Conservation (phyloP, 148 eudicot species). For the Euryodendron excelsum region DNA sequence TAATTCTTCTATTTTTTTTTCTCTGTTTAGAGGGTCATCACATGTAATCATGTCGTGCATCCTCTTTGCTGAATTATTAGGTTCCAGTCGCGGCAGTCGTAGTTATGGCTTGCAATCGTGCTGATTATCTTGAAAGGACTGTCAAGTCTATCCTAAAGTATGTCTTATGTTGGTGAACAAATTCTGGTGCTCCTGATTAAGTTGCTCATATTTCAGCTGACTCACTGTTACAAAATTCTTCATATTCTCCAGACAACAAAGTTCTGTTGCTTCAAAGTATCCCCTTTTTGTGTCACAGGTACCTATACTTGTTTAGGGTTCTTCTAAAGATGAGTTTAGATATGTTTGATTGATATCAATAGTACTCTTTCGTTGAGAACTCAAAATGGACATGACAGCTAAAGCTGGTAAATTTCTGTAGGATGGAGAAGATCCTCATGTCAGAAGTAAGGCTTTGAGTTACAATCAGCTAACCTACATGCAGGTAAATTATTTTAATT, state of each 20-base stretch:
- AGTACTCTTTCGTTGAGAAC: neutral
- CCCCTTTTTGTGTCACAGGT: slow-evolving; percentile 97
- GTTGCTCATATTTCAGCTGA: slow-evolving; percentile 16
- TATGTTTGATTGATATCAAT: neutral
- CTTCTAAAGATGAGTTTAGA: neutral
- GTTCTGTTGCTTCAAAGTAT: slow-evolving; percentile 53
- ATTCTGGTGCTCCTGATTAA: neutral
- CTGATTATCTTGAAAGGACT: slow-evolving; percentile 93
- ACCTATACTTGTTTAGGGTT: neutral
- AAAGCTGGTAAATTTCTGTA: slow-evolving; percentile 17
- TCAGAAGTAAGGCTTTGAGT: slow-evolving; percentile 71
- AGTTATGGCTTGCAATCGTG: slow-evolving; percentile 97
- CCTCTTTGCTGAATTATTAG: slow-evolving; percentile 45
- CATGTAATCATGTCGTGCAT: slow-evolving; percentile 13
- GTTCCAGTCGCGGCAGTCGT: slow-evolving; percentile 92
- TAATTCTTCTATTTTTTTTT: neutral
- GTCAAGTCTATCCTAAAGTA: slow-evolving; percentile 83
- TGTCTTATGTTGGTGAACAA: slow-evolving; percentile 13
- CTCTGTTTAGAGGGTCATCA: slow-evolving; percentile 9
- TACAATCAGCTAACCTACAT: slow-evolving; percentile 73
- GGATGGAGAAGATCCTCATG: slow-evolving; percentile 82
- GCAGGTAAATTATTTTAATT: slow-evolving; percentile 58
- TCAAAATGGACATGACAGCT: slow-evolving; percentile 1
- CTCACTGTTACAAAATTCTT: neutral
- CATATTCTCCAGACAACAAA: slow-evolving; percentile 42